Base-by-base conservation (phyloP, 176 grass and related monocot genomes). In the Puccinellia tenuiflora region DNA sequence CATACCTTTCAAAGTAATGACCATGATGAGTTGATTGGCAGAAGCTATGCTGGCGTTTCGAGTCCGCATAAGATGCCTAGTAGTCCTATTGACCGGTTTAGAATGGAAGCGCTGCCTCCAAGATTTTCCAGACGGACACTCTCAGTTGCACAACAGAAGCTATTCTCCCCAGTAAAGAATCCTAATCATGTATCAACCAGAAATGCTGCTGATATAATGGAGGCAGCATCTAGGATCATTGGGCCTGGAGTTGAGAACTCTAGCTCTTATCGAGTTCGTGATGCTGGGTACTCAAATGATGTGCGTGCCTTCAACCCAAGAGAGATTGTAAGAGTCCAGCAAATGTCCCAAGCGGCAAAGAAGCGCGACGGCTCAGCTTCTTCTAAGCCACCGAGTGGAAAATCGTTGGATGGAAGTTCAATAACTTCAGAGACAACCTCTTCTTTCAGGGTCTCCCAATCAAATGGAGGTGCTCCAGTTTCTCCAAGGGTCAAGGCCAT, bases 181-280 rank as follows among this genome's bases (percentile, higher is more conserved):
- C 80, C 68, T 65, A 86, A 76, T 66, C 84, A 83, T 80, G 70
- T 85, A 24, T 88, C 93, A 21, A 81, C 53, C 24, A 89, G 90
- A 81, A 94, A 92, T 92, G 96, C 89, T 9, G 86, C 85, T 85
- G 87, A 94, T 61, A 96, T 99, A 60, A 92, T 96, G 89, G 89
- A 99, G 45, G 89, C 80, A 16, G 91, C 93, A 64, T 90, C 91
- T 15, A 92, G 89, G 84, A 92, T 92, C 75, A 88, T 90, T 70
- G 75, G 92, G 73, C 38, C 86, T 88, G 86, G 78, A 88, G 68
- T 79, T 80, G 81, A 85, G 24, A 91, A 76, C 35, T 42, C 26
- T 42, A 76, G 38, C 29, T 63, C 79, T 56, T 64, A 71, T 21
- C 86, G 61, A 66, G 52, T 73, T 78, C 31, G 59, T 73, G 75